Base-by-base conservation (phyloP, 257 asterid species). In the Solanum raphanifolium region DNA sequence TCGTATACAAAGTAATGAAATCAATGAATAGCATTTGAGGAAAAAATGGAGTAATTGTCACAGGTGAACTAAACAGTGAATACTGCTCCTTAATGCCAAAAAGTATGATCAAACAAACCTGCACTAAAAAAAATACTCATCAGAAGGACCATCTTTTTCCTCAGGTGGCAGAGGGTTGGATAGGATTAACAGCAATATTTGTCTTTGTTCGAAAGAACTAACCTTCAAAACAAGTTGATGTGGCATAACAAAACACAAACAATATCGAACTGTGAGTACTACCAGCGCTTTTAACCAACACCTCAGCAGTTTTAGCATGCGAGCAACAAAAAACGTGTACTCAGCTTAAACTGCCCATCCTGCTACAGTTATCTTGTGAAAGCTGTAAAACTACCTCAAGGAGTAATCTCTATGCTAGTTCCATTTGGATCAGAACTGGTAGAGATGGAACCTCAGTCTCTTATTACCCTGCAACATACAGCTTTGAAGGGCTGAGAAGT, bases 401-500 rank as follows among this genome's bases (percentile, higher is more conserved):
- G 89, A 87, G 97, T 91, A 86, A 86, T 85, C 73, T 84, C 92
- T 87, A 93, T 62, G 86, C 87, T 87, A 86, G 93, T 87, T 87
- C 94, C 97, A 68, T 88, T 86, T 55, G 94, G 83, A 85, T 91
- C 91, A 87, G 91, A 90, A 90, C 90, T 88, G 86, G 91, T 65
- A 87, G 94, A 89, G 66, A 90, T 34, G 95, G 93, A 90, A 89
- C 89, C 92, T 93, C 99, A 35, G 96, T 92, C 87, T 95, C 94
- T 91, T 90, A 95, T 91, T 82, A 95, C 98, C 92, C 99, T 95
- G 90, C 96, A 93, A 89, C 92, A 92, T 88, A 95, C 92, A 90
- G 93, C 98, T 92, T 97, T 95, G 92, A 97, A 97, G 1, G 98
- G 88, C 90, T 94, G 98, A 65, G 99, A 95, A 90, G 93, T 93